phyloP scores from a whole-genome alignment of 1,139 yeast species.

The Scheffersomyces insectosa region DNA sequence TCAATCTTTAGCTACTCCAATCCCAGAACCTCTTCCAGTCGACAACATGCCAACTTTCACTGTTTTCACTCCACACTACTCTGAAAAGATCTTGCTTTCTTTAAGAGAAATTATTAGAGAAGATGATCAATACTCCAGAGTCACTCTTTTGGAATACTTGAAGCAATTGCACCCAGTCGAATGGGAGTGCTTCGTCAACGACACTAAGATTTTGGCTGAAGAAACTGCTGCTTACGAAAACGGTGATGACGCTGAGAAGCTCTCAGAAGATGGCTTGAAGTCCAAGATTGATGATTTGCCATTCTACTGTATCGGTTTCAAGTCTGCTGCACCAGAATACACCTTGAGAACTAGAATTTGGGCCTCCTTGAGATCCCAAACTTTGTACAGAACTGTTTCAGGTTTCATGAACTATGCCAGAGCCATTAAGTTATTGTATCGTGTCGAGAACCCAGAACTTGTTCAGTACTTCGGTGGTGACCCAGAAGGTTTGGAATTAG shows the following conservation, averaged over 20 bases:
- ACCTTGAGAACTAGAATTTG: conserved; percentile 97
- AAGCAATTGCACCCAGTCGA: conserved; percentile 98
- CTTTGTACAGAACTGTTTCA: conserved; percentile 96
- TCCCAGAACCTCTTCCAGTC: conserved; percentile 97
- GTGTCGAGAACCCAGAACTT: conserved; percentile 98
- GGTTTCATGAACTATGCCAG: conserved; percentile 99
- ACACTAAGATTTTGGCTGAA: conserved; percentile 96
- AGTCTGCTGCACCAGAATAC: conserved; percentile 98
- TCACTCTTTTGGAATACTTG: conserved; percentile 91
- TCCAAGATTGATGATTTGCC: conserved; percentile 96
- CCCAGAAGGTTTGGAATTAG: conserved; percentile 93
- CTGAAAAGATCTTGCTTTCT: conserved; percentile 93
- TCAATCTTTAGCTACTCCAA: conserved; percentile 96
- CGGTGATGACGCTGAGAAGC: conserved; percentile 65
- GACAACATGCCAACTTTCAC: conserved; percentile 99
- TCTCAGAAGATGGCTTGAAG: conserved; percentile 72
- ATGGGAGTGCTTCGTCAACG: conserved; percentile 99
- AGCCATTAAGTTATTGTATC: conserved; percentile 93
- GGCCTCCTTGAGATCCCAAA: conserved; percentile 98
- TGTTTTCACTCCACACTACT: conserved; percentile 95
- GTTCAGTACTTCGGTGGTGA: conserved; percentile 98
- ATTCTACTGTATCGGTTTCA: conserved; percentile 98
- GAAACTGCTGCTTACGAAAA: conserved; percentile 88
- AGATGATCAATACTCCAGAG: conserved; percentile 98
- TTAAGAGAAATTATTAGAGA: conserved; percentile 97